Conservation (phyloP, 805 yeast genomes). For the Candida morakotiae region DNA sequence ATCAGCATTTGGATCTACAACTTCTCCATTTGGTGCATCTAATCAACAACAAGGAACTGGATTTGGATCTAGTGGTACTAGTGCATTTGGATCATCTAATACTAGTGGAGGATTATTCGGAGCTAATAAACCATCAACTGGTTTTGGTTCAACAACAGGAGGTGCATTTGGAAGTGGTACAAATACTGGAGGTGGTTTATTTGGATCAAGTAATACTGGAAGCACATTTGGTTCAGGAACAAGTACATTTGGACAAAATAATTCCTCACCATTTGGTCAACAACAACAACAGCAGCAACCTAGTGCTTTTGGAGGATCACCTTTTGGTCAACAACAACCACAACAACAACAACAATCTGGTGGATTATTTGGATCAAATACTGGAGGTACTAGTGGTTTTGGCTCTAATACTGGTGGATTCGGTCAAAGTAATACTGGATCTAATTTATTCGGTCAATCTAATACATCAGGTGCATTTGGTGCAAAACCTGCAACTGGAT, state of each 20-base stretch:
- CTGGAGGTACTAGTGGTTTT: constrained; percentile 16
- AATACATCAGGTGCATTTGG: constrained; percentile 23
- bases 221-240: constrained; percentile 13
- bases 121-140: constrained; percentile 17
- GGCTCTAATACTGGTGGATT: constrained; percentile 30
- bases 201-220: constrained; percentile 18
- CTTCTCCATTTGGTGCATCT: constrained; percentile 31
- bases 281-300: constrained; percentile 7
- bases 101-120: constrained; percentile 29
- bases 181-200: constrained; percentile 20
- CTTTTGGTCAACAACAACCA: constrained; percentile 18
- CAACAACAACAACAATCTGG: constrained; percentile 9
- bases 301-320: constrained; percentile 12
- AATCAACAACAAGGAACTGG: constrained; percentile 24
- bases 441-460: constrained; percentile 18
- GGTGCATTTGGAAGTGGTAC: constrained; percentile 14
- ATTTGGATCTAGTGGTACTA: constrained; percentile 23
- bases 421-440: constrained; percentile 20
- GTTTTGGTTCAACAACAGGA: constrained; percentile 12
- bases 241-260: constrained; percentile 13
- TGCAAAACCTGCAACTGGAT: constrained; percentile 9
- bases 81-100: constrained; percentile 3
- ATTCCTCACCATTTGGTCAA: constrained; percentile 23
- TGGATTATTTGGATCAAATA: constrained; percentile 13
- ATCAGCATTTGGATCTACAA: constrained; percentile 34